phyloP scores from a whole-genome alignment of 352 stramenopile genomes.

The Phytophthora rubi region DNA sequence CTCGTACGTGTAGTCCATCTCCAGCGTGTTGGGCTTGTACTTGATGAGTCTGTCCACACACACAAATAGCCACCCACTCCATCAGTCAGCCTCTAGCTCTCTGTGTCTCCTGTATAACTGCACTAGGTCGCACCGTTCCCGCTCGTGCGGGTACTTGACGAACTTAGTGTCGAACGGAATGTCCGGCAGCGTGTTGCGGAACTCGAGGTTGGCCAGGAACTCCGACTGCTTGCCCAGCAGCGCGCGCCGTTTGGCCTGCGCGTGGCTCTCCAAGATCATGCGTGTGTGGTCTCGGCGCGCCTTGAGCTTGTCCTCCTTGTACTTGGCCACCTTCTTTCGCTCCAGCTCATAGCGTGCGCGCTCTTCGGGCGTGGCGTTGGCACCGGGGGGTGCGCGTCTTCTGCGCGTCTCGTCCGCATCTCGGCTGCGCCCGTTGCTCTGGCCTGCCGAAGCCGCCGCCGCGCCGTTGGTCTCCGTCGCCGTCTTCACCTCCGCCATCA shows the following conservation, averaged over 20 bases:
- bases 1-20: slow-evolving; percentile 88
- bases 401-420: slow-evolving; percentile 42
- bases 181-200: slow-evolving; percentile 83
- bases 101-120: slow-evolving; percentile 1
- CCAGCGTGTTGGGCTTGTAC: slow-evolving; percentile 87
- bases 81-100: background rate
- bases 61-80: background rate
- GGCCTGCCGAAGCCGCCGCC: slow-evolving; percentile 1
- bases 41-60: slow-evolving; percentile 68
- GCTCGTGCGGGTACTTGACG: slow-evolving; percentile 81
- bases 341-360: slow-evolving; percentile 84
- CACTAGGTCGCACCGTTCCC: slow-evolving; percentile 53
- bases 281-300: slow-evolving; percentile 85
- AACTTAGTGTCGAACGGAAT: slow-evolving; percentile 90
- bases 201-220: slow-evolving; percentile 83
- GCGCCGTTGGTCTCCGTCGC: slow-evolving; percentile 29
- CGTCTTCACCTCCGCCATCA: slow-evolving; percentile 37
- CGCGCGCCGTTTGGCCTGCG: slow-evolving; percentile 80
- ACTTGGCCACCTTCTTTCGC: slow-evolving; percentile 89
- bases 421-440: slow-evolving; percentile 33
- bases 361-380: slow-evolving; percentile 68
- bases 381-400: slow-evolving; percentile 54
- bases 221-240: slow-evolving; percentile 86
- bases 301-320: slow-evolving; percentile 91
- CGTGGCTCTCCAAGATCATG: slow-evolving; percentile 89